phyloP scores from a whole-genome alignment of 2,329 filamentous ascomycete species.

The Metarhizium humberi region DNA sequence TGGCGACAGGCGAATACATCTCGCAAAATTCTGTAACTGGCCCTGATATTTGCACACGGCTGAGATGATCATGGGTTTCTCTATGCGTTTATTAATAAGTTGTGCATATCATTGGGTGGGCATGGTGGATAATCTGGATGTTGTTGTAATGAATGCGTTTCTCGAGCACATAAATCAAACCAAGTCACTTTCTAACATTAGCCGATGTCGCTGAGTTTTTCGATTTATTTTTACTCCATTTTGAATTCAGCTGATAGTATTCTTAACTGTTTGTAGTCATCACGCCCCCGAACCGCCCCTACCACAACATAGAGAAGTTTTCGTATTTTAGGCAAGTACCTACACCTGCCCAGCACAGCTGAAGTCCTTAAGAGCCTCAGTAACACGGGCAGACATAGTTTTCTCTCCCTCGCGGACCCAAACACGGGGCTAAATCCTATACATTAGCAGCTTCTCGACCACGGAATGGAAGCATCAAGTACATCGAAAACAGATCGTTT shows the following conservation, averaged over 20 bases:
- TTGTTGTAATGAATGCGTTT: no score
- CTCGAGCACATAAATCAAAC: no score
- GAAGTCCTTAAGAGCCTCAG: constrained; percentile 83
- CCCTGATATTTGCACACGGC: background rate
- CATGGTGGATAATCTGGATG: no score
- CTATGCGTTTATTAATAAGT: no score
- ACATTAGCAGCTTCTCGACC: background rate
- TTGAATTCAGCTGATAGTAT: background rate
- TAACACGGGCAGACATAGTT: constrained; percentile 78
- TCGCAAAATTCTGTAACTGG: background rate
- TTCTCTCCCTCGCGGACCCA: constrained; percentile 98
- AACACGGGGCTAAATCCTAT: constrained; percentile 58
- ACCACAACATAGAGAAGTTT: background rate
- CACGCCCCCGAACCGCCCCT: background rate
- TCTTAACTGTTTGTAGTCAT: background rate
- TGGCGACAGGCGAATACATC: background rate
- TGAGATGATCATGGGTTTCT: no score
- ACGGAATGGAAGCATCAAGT: background rate
- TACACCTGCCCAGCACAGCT: constrained; percentile 41
- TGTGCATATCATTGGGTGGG: no score
- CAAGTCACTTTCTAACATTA: background rate
- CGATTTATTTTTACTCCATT: background rate
- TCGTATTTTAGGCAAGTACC: constrained; percentile 1
- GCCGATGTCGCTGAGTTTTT: background rate
- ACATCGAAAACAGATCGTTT: background rate